Conservation (phyloP, 2,329 filamentous ascomycete species). For the Diaporthe amygdali region DNA sequence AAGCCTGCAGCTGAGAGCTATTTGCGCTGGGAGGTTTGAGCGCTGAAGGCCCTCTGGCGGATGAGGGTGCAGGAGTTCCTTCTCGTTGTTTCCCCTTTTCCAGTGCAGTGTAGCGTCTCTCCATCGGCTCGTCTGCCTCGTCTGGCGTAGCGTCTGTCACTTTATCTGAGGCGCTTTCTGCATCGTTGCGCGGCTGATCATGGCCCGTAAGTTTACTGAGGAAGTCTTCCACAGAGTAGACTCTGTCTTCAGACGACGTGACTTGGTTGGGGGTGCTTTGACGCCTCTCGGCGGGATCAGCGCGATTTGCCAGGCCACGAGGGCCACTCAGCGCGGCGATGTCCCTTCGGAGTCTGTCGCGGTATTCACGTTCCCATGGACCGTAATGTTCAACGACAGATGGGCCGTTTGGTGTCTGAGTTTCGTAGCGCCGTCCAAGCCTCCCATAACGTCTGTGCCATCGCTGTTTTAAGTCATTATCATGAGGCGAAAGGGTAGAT, state of each 20-base stretch:
- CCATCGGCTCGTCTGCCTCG: neutral
- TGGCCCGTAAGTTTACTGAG: neutral
- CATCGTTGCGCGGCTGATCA: neutral
- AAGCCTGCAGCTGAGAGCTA: neutral
- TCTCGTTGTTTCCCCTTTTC: neutral
- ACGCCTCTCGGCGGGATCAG: neutral
- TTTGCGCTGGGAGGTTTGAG: neutral
- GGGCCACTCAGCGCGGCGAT: too few relatives aligned
- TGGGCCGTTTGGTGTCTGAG: neutral
- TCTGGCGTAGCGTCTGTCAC: neutral
- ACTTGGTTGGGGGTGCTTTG: neutral
- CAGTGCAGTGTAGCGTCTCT: neutral
- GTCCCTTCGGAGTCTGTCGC: rapidly evolving
- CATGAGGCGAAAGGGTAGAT: neutral
- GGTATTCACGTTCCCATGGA: neutral
- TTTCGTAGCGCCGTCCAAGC: neutral
- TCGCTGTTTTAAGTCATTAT: neutral
- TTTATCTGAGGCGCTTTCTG: neutral
- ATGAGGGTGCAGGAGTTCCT: neutral
- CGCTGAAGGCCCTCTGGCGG: neutral
- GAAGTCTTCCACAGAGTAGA: neutral
- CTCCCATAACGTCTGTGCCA: neutral
- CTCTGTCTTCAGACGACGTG: neutral
- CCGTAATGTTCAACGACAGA: neutral
- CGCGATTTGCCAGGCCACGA: neutral